Conservation (phyloP, 2,329 filamentous ascomycete species). For the Cercospora citrullina region DNA sequence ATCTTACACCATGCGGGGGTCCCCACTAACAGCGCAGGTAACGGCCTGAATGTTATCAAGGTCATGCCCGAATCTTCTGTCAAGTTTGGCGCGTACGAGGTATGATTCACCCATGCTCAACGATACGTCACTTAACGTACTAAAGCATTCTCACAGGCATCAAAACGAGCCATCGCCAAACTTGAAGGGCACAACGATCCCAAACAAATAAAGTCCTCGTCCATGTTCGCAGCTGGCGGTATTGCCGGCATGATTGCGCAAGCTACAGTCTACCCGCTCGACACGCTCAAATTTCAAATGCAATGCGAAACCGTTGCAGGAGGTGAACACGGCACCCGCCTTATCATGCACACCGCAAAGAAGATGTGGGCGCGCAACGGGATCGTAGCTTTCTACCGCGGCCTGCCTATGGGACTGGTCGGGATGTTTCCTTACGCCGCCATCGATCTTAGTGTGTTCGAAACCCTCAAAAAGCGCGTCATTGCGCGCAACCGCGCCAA, state of each 20-base stretch:
- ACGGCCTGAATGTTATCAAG: conserved; percentile 93
- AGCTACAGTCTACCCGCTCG: conserved; percentile 91
- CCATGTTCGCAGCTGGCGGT: conserved; percentile 88
- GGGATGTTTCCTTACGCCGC: conserved; percentile 98
- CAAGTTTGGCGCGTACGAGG: conserved; percentile 95
- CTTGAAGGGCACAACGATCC: conserved; percentile 87
- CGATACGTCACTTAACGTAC: conserved; percentile 2
- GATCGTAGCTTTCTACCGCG: conserved; percentile 78
- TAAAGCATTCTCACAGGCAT: conserved; percentile 54
- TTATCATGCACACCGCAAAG: conserved; percentile 77
- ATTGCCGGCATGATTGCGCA: conserved; percentile 93
- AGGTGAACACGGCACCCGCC: conserved; percentile 76
- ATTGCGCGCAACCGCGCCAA: conserved; percentile 64
- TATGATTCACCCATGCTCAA: conserved; percentile 35
- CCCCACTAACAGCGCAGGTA: conserved; percentile 58
- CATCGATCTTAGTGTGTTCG: conserved; percentile 94
- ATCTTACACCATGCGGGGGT: not conserved
- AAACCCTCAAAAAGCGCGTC: conserved; percentile 79
- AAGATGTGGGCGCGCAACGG: conserved; percentile 84
- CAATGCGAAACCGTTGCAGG: conserved; percentile 92
- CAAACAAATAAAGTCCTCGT: conserved; percentile 73
- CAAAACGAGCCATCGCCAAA: conserved; percentile 81
- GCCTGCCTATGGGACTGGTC: conserved; percentile 86
- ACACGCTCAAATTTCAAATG: conserved; percentile 81
- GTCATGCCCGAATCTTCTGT: conserved; percentile 99